Base-by-base conservation (phyloP, 2,329 filamentous ascomycete genomes). In the Aspergillus clavatus region DNA sequence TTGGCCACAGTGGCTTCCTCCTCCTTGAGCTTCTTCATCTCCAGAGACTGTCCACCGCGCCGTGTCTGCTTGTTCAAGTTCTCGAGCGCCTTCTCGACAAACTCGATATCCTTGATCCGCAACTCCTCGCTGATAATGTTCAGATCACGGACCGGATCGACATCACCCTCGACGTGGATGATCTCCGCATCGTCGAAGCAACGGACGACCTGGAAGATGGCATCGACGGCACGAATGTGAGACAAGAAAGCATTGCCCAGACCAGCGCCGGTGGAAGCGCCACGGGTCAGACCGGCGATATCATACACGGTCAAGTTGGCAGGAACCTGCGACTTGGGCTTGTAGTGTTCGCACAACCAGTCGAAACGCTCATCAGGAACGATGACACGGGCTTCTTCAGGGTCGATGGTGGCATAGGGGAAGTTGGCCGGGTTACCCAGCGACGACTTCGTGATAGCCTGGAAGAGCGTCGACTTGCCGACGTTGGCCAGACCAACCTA, bases 381-480 rank as follows among this genome's bases (percentile, higher is more conserved):
- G 61, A 98, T 83, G 72, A 98, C 93, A 61, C 91, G 89, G 54
- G 93, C 89, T 76, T 98, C 93, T 77, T 98, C 94, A 38, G 93
- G 93, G 59, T 98, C 90, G 72, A 98, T 98, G 63, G 93, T 98
- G 67, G 93, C 93, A 78, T 95, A 98, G 45, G 93, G 93, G 70
- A 97, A 98, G 77, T 98, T 98, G 77, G 93, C 93, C 62, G 94
- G 94, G 77, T 97, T 98, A 75, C 94, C 93, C 64, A 98, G 84
- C 56, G 83, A 83, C 73, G 86, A 95, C 79, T 96, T 97, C 68
- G 93, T 98, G 74, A 98, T 96, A 68, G 93, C 89, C 79, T 98
- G 94, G 82, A 98, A 98, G 63, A 98, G 83, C 26, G 94, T 98
- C 57, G 93, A 98, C 78, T 98, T 98, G 72, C 93, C 93, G 61